phyloP scores from a whole-genome alignment of 306 rosid genomes.

The Arachis stenosperma region DNA sequence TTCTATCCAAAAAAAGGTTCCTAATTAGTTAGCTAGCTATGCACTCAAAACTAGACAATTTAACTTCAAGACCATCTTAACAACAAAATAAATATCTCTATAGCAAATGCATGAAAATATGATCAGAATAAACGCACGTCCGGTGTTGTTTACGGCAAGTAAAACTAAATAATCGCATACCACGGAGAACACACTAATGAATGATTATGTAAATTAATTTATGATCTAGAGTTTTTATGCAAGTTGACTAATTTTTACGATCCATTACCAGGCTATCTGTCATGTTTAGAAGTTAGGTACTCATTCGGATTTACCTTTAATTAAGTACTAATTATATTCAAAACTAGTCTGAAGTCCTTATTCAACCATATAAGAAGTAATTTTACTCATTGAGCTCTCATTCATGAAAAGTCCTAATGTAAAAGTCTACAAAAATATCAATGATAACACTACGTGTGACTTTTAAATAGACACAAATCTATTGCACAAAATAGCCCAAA shows the following conservation, averaged over 20 bases:
- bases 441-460: neutral
- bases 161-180: neutral
- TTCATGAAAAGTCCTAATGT: too few species aligned
- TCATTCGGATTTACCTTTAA: neutral
- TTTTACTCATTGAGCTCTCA: too few species aligned
- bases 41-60: too few species aligned
- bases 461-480: too few species aligned
- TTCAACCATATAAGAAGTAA: neutral
- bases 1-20: too few species aligned
- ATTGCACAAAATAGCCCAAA: too few species aligned
- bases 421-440: neutral
- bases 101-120: constrained; percentile 42
- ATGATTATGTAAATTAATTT: too few species aligned
- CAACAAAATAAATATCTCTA: too few species aligned
- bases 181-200: too few species aligned
- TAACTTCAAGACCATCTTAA: too few species aligned
- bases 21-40: too few species aligned
- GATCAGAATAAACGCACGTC: constrained; percentile 29
- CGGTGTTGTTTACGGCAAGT: neutral
- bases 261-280: neutral
- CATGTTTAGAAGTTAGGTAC: neutral
- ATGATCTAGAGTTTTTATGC: neutral
- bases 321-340: too few species aligned
- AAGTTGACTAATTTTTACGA: neutral
- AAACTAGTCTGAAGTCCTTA: neutral